Evolutionary conservation across 768 basidiomycete genomes (phyloP).

Genomic region (Lactarius quietus): DNA sequence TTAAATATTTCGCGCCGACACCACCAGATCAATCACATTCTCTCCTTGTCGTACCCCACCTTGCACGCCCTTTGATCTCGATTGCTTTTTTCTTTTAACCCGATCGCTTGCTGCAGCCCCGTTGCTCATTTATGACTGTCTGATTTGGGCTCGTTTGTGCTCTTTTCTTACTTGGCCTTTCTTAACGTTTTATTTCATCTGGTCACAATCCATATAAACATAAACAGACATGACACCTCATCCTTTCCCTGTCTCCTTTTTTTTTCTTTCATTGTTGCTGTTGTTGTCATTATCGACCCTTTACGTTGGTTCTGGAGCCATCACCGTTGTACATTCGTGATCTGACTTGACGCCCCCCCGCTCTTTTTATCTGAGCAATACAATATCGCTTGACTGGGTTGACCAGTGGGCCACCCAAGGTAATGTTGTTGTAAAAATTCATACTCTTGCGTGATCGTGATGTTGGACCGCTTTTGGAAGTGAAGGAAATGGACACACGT

Average conservation of each 20-base stretch:
- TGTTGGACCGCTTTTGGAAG: too few species aligned
- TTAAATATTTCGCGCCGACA: slow-evolving; percentile 15
- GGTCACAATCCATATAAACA: slow-evolving; percentile 21
- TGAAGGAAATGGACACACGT: not conserved
- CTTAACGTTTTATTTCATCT: slow-evolving; percentile 7
- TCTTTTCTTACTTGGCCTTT: slow-evolving; percentile 8
- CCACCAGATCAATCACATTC: slow-evolving; percentile 10
- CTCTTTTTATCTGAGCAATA: slow-evolving; percentile 15
- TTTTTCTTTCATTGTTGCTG: slow-evolving; percentile 24
- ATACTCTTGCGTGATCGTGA: not conserved
- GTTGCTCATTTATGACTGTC: slow-evolving; percentile 19
- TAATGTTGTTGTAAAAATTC: slow-evolving; percentile 22
- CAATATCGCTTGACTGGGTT: slow-evolving; percentile 17
- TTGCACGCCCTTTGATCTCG: slow-evolving; percentile 11
- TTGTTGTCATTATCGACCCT: slow-evolving; percentile 27
- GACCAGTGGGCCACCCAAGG: slow-evolving; percentile 14
- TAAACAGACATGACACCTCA: slow-evolving; percentile 29
- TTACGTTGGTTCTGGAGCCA: slow-evolving; percentile 9
- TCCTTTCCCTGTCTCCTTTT: slow-evolving; percentile 24
- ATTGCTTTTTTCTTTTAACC: not conserved
- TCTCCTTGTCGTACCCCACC: slow-evolving; percentile 8
- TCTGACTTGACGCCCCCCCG: not conserved
- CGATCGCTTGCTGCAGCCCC: slow-evolving; percentile 1
- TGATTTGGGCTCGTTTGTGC: slow-evolving; percentile 17
- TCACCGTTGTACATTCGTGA: slow-evolving; percentile 18